Base-by-base conservation (phyloP, 2,329 filamentous ascomycete genomes). In the Fusarium chlamydosporum region DNA sequence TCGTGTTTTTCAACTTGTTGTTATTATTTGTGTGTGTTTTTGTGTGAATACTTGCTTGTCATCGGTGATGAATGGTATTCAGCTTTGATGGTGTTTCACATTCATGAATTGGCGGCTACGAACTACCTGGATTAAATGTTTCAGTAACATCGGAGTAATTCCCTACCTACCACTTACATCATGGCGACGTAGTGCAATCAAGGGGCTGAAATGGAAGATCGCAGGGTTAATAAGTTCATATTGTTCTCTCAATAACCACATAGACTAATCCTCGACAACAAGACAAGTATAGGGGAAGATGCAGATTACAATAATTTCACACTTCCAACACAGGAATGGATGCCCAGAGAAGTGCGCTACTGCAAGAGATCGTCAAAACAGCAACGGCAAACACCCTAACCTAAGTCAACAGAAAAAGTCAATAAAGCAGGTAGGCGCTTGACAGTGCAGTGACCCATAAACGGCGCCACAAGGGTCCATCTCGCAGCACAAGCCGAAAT, bases 401-500 rank as follows among this genome's bases (percentile, higher is more conserved):
- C 37, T 31, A 40, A 35, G 45, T 48, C 20, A 34, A 52, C 27
- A 42, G 35, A 48, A 46, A 46, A 57, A 48, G 43, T 41, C 29
- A 55, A 45, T n/a, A 56, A 62, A 62, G 23, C 23, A 23, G 23
- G 26, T 40, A 55, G 46, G 48, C 45, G 56, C 52, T 56, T 50
- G 43, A 20, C 48, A 59, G 34, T 42, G 38, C 27, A 40, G 38
- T 46, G 62, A 58, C 65, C 67, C 64, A 42, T 71, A 61, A 69
- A 57, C 48, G 43, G 51, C 56, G 71, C 71, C 68, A 67, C 69
- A 71, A 66, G 69, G 67, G 58, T 62, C 53, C 45, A 57, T 70
- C 61, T 34, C 52, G 46, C 69, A 67, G 53, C 45, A 65, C 23
- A 37, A 65, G 61, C 54, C 64, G 65, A 72, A 67, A 72, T 72